Percentiles rank a stretch among this genome's conserved stretches.
Conservation (phyloP, 78 protist species). For the Monosiga brevicollis region DNA sequence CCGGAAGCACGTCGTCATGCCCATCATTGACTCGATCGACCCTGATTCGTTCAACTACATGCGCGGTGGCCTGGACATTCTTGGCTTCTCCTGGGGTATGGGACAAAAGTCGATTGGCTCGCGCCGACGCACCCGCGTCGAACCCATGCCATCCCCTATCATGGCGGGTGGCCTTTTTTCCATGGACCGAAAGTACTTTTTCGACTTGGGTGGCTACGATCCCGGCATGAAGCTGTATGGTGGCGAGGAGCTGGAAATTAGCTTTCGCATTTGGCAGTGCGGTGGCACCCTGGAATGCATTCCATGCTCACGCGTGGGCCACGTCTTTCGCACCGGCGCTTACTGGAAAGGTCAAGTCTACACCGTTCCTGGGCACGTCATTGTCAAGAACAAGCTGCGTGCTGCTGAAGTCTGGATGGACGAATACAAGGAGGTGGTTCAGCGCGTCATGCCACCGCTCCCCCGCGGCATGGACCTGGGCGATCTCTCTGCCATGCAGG, state of each 20-base stretch:
- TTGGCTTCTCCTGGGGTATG: neutral
- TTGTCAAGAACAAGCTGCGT: neutral
- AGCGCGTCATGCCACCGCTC: neutral
- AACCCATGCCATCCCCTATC: neutral
- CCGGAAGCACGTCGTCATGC: neutral
- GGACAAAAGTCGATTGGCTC: neutral
- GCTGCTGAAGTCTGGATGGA: conserved; percentile 2
- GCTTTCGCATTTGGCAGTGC: conserved; percentile 2
- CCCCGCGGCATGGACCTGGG: neutral
- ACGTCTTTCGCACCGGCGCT: neutral
- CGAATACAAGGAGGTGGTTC: neutral
- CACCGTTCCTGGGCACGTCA: neutral
- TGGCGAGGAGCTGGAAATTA: neutral
- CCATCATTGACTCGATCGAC: neutral
- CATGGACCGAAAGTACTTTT: neutral
- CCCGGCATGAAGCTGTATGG: neutral
- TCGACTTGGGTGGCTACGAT: neutral
- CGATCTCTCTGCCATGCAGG: neutral
- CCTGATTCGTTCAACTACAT: neutral
- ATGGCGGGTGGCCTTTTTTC: conserved; percentile 1
- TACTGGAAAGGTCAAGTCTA: neutral
- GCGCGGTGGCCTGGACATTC: neutral
- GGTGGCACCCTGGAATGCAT: neutral
- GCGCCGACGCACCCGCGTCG: neutral
- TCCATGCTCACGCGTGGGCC: conserved; percentile 5